These are phyloP conservation scores for Trichocomaceae sp. DNA, from an alignment of 2,329 filamentous ascomycete genomes.

Conservation along the genomic window DNA sequence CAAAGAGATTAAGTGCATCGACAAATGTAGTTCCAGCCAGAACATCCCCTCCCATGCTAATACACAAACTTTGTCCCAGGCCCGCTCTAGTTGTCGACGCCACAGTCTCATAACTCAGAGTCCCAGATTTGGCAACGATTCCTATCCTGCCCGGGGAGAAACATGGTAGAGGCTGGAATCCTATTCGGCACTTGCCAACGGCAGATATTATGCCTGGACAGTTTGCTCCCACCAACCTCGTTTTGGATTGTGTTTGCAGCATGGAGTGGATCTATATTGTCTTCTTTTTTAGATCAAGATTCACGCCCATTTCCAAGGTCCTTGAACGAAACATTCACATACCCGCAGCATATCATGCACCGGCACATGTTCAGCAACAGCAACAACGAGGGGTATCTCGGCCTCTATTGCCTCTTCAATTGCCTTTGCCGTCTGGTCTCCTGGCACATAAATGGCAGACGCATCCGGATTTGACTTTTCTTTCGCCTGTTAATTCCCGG, in stretches of 20 bases:
- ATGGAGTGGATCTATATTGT: conserved; percentile 57
- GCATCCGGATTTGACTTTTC: conserved; percentile 66
- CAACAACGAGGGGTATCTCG: conserved; percentile 69
- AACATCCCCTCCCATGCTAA: conserved; percentile 71
- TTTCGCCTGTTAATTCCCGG: conserved; percentile 49
- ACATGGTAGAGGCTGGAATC: conserved; percentile 69
- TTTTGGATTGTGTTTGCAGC: conserved; percentile 63
- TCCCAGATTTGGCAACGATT: conserved; percentile 74
- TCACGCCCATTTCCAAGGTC: neutral
- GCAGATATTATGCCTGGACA: conserved; percentile 74
- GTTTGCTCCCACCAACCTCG: conserved; percentile 71
- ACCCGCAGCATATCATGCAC: conserved; percentile 70
- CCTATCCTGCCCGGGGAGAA: conserved; percentile 64
- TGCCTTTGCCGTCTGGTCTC: conserved; percentile 63
- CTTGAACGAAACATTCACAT: conserved; percentile 19
- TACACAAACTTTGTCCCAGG: conserved; percentile 67
- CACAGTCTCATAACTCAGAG: conserved; percentile 72
- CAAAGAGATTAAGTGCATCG: conserved; percentile 62
- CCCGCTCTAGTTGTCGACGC: conserved; percentile 67
- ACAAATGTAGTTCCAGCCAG: conserved; percentile 67
- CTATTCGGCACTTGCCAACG: conserved; percentile 61
- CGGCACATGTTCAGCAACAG: conserved; percentile 74
- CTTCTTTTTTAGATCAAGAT: conserved; percentile 11
- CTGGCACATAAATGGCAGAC: conserved; percentile 72
- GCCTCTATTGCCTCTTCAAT: conserved; percentile 76